Base-by-base conservation (phyloP, 139 green algal species). In the Coccomyxa sp. region DNA sequence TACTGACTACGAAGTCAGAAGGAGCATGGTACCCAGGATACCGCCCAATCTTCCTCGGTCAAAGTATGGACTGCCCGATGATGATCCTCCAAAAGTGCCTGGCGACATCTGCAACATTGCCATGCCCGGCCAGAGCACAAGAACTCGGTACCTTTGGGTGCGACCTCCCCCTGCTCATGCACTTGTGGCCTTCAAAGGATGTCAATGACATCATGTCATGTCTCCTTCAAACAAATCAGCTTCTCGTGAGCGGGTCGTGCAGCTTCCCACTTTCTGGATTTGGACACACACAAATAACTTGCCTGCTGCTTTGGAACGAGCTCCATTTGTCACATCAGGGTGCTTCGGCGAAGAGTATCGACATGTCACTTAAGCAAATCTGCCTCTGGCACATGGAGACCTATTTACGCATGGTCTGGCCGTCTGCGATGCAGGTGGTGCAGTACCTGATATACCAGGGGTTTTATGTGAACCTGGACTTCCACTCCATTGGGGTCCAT, bases 391-490 rank as follows among this genome's bases (percentile, higher is more conserved):
- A 68, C 16, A 16, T 68, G 60, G 15, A 68, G 15, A 68, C 15
- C 15, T 25, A 16, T 16, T 68, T 68, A 16, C 60, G 60, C 60
- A 68, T 25, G 15, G 60, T 71, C 63, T 28, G 63, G 63, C 18
- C 63, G 10, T 28, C 63, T 71, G 63, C 21, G 10, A 30, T 77
- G 71, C 71, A 77, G 71, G 71, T 77, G 27, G 71, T 77, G 27
- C 14, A 77, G 23, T 77, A 77, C 71, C 71, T 77, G 71, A 32
- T 77, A 9, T 38, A 32, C 21, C 76, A 85, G 82, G 82, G 82
- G 15, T 79, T 85, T 11, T 85, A 85, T 79, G 82, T 85, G 57
- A 81, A 74, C 21, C 16, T 81, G 10, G 77, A 81, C 77, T 81
- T 71, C 51, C 77, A 81, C 77, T 45, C 51, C 77, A 81, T 60